Evolutionary conservation across 345 rosid genomes (phyloP).

Genomic region (Eucalyptus shirleyi): DNA sequence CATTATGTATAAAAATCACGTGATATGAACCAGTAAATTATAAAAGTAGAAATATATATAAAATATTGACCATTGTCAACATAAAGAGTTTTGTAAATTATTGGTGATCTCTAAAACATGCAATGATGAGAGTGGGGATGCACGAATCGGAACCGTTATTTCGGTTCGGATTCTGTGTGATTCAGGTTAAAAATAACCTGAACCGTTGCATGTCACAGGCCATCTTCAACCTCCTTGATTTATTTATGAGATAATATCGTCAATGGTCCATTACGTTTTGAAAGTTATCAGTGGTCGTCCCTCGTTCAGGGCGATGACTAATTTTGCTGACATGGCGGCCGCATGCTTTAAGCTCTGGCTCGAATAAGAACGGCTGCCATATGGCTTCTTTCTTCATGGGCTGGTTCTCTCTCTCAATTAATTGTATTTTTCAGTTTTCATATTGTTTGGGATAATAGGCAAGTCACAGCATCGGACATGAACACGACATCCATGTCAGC

Average conservation of each 20-base stretch:
- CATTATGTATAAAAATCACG: accelerated
- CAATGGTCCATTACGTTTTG: too few species aligned
- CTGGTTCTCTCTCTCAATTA: not conserved
- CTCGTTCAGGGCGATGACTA: too few species aligned
- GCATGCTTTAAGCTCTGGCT: not conserved
- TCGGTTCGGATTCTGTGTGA: not conserved
- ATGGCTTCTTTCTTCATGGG: not conserved
- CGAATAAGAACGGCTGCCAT: not conserved
- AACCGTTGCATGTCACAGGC: too few species aligned
- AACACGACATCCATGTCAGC: not conserved
- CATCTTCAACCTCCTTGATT: too few species aligned
- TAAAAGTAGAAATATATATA: too few species aligned
- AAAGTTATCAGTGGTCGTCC: too few species aligned
- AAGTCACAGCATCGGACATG: not conserved
- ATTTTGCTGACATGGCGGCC: not conserved
- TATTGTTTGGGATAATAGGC: not conserved
- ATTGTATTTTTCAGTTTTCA: not conserved
- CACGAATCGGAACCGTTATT: not conserved
- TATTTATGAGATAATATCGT: too few species aligned
- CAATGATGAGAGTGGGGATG: not conserved
- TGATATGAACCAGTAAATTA: accelerated
- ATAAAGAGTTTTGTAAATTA: too few species aligned
- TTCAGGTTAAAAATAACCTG: too few species aligned
- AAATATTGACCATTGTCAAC: too few species aligned
- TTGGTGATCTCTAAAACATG: too few species aligned